These are phyloP conservation scores for Sarocladium kiliense DNA, from an alignment of 2,329 filamentous ascomycete species.

Conservation along the genomic window DNA sequence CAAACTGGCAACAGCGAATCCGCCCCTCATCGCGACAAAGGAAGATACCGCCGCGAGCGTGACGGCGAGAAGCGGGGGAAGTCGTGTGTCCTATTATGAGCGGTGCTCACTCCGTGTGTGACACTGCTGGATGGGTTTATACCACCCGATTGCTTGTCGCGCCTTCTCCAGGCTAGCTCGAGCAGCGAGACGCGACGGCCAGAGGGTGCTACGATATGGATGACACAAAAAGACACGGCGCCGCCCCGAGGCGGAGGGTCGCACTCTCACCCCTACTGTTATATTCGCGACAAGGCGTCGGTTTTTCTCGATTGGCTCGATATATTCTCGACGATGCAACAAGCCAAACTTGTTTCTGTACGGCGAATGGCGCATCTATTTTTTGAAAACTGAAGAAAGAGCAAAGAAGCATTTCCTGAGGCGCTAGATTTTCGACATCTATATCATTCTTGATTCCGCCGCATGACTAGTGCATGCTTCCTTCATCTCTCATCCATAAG, in stretches of 20 bases:
- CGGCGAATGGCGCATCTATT: conserved; percentile 12
- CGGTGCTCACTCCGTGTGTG: background rate
- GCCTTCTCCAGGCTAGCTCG: background rate
- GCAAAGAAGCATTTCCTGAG: conserved; percentile 10
- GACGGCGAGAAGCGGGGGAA: conserved; percentile 30
- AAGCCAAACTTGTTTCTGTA: conserved; percentile 6
- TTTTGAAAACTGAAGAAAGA: conserved; percentile 6
- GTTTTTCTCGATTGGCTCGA: background rate
- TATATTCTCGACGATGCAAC: conserved; percentile 1
- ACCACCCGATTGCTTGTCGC: background rate
- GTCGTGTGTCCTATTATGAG: conserved; percentile 36
- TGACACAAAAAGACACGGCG: conserved; percentile 9
- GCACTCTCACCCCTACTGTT: background rate
- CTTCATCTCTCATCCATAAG: background rate
- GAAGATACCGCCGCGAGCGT: conserved; percentile 27
- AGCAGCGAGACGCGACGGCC: background rate
- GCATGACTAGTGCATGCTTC: background rate
- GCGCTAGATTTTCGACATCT: conserved; percentile 8
- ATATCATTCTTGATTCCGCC: background rate
- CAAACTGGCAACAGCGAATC: conserved; percentile 31
- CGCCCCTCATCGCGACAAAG: conserved; percentile 23
- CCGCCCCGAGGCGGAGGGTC: conserved; percentile 4
- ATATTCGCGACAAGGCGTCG: conserved; percentile 3
- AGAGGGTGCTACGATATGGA: conserved; percentile 8
- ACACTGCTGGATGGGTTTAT: background rate